Base-by-base conservation (phyloP, 108 stramenopile species). In the Parmales sp. region DNA sequence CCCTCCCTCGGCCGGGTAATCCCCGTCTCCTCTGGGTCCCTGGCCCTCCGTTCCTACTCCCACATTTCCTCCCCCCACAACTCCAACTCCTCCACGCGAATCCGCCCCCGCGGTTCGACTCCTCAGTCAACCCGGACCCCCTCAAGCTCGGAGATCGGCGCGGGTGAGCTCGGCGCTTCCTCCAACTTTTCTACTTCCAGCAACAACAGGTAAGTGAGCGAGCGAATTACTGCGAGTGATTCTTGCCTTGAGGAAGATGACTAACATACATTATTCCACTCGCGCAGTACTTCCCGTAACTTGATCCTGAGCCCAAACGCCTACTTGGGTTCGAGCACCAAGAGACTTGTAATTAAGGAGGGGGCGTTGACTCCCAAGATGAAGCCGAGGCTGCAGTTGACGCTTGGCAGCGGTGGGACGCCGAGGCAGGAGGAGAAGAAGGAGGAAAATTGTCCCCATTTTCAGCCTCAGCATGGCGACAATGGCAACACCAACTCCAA, bases 291-390 rank as follows among this genome's bases (percentile, higher is more conserved):
- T 16, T 16, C 41, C 41, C 8, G 16, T 8, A 43, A 43, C 54
- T 34, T 60, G 6, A 74, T 83, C 64, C 72, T 81, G 45, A 74
- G 82, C 39, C 84, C 86, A 0, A 77, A 82, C 49, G 69, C 78
- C 34, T 75, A 76, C 60, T 48, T 81, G 16, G 82, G 82, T 0
- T 82, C 83, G 39, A 64, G 82, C 18, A 78, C 80, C 3, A 83
- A 83, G 64, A 44, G 71, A 16, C 74, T 87, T 19, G 74, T 84
- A 18, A 83, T 88, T 49, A 80, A 79, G 45, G 74, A 74, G 9
- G 80, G 74, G 20, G 73, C 83, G 25, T 66, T 80, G 37, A 83
- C 80, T 28, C 82, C 82, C 9, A 85, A 83, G 51, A 82, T 78
- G 25, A 80, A 77, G 69, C 72, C 72, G 25, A 75, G 81, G 43